Evolutionary conservation across 2,329 filamentous ascomycete species (phyloP).

Genomic region (Acarospora socialis): DNA sequence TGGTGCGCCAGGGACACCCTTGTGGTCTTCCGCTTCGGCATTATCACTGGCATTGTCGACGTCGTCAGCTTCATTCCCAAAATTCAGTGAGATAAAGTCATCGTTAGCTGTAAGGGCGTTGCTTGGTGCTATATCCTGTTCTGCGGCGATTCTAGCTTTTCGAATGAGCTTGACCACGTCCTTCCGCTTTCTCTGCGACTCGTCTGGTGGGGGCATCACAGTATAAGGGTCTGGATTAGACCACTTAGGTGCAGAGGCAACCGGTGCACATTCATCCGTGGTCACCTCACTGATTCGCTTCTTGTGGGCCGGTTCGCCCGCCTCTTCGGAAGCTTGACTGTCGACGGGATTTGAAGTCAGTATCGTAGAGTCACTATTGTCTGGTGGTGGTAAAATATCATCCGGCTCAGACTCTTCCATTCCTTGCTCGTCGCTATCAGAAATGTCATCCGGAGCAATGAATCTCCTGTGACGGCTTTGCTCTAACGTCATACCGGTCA

Average conservation of each 20-base stretch:
- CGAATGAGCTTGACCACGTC: slow-evolving; percentile 86
- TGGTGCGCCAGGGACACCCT: slow-evolving; percentile 15
- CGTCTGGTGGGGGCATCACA: slow-evolving; percentile 65
- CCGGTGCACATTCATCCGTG: slow-evolving; percentile 10
- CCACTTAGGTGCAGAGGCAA: slow-evolving; percentile 53
- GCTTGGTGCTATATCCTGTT: slow-evolving; percentile 33
- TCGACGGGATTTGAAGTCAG: background rate
- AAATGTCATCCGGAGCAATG: slow-evolving; percentile 12
- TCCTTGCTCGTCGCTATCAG: slow-evolving; percentile 15
- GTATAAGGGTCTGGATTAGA: slow-evolving; percentile 95
- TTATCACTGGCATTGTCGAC: slow-evolving; percentile 15
- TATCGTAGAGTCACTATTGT: background rate
- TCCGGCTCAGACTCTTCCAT: slow-evolving; percentile 16
- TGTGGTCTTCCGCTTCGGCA: slow-evolving; percentile 15
- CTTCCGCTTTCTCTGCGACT: slow-evolving; percentile 57
- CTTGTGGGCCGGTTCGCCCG: slow-evolving; percentile 6
- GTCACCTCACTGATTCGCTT: background rate
- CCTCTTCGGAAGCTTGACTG: slow-evolving; percentile 2
- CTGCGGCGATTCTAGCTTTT: slow-evolving; percentile 60
- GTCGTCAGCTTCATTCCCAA: slow-evolving; percentile 42
- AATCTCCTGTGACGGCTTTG: slow-evolving; percentile 7
- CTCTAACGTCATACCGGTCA: slow-evolving; percentile 11
- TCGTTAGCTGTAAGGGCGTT: slow-evolving; percentile 45
- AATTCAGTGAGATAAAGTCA: slow-evolving; percentile 82
- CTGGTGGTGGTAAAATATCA: background rate